Evolutionary conservation across 1,284 basidiomycete species (phyloP).

Genomic region (Sporisorium graminicola): DNA sequence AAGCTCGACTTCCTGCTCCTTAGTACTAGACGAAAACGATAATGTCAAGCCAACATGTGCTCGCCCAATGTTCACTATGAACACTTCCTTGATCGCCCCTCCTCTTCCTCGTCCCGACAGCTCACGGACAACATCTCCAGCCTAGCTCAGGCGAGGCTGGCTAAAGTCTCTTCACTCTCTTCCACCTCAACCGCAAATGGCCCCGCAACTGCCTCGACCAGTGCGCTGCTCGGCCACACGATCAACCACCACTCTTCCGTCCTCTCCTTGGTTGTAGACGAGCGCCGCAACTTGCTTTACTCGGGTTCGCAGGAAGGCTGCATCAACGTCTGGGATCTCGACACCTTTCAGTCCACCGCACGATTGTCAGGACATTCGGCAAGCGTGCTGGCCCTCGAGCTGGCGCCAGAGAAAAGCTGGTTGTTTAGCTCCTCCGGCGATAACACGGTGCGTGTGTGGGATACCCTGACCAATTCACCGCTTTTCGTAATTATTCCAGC

Average conservation of each 20-base stretch:
- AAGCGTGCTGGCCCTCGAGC: constrained; percentile 84
- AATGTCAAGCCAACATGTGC: constrained; percentile 33
- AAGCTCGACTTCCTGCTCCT: not conserved
- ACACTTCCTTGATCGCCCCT: constrained; percentile 24
- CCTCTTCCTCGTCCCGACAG: constrained; percentile 22
- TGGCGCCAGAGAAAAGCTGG: constrained; percentile 74
- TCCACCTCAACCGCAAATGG: not conserved
- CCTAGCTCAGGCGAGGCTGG: constrained; percentile 16
- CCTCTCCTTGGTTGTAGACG: constrained; percentile 62
- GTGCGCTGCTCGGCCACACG: constrained; percentile 46
- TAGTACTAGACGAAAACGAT: not conserved
- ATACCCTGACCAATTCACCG: constrained; percentile 78
- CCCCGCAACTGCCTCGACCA: constrained; percentile 3
- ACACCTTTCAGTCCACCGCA: constrained; percentile 45
- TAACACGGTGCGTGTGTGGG: constrained; percentile 80
- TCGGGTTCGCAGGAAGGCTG: constrained; percentile 54
- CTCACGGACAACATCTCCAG: constrained; percentile 11
- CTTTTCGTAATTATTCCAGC: constrained; percentile 86
- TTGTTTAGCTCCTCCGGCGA: constrained; percentile 63
- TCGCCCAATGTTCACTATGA: constrained; percentile 57
- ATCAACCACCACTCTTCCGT: constrained; percentile 56
- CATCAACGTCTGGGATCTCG: constrained; percentile 62
- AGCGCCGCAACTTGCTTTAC: constrained; percentile 47
- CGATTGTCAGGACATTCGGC: constrained; percentile 79
- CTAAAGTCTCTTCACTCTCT: constrained; percentile 3